These are phyloP conservation scores for Arthrobotrys sphaeroides DNA, from an alignment of 2,329 filamentous ascomycete genomes.

Conservation along the genomic window DNA sequence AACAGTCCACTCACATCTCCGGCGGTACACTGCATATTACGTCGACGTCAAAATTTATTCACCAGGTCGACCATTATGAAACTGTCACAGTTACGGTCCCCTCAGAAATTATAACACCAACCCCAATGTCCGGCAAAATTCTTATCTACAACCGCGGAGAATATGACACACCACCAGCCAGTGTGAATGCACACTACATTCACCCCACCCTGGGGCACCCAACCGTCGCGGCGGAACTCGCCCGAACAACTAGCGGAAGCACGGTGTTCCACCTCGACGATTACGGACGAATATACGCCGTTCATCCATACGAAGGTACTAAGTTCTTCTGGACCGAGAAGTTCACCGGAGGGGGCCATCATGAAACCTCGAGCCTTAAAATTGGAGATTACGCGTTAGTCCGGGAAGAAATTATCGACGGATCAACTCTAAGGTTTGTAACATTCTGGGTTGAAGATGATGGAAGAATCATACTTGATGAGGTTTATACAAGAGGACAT, in stretches of 20 bases:
- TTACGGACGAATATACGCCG: neutral
- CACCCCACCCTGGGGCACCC: neutral
- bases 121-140: neutral
- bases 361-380: neutral
- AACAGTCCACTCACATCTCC: neutral
- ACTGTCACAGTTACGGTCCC: neutral
- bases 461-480: neutral
- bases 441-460: neutral
- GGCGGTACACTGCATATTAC: neutral
- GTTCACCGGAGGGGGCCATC: neutral
- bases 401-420: neutral
- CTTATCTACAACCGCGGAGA: neutral
- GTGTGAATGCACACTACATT: neutral
- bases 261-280: neutral
- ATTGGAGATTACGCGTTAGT: neutral
- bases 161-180: neutral
- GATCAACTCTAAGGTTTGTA: neutral
- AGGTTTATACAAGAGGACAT: neutral
- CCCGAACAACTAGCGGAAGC: neutral
- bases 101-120: neutral
- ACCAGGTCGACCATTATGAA: neutral
- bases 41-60: neutral
- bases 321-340: neutral
- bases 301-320: neutral
- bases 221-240: neutral